Base-by-base conservation (phyloP, 208 protist species). In the Acanthamoeba healyi region DNA sequence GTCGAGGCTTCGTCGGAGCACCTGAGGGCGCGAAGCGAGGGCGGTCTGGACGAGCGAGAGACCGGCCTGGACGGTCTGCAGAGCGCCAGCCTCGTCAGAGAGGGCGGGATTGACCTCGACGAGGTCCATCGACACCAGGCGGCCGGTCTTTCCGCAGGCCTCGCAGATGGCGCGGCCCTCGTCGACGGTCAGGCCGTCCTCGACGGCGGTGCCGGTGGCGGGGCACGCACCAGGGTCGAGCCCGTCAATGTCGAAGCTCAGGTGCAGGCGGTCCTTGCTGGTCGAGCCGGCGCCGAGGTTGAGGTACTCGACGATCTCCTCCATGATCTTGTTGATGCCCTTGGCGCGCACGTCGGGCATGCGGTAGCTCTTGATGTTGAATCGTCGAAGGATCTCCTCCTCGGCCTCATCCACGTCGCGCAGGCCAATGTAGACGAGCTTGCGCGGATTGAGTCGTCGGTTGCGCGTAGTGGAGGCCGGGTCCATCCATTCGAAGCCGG, bases 21-120 rank as follows among this genome's bases (percentile, higher is more conserved):
- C 70, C 70, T 81, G 70, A 22, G 36, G 70, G 82, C 82, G 82
- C 82, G 82, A 36, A 90, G 82, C 51, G n/a, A 90, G 95, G 12
- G 96, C 96, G 29, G 96, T 94, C 6, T 95, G 95, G 77, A 97
- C 92, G 82, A 95, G 95, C 86, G 95, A 96, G 44, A 95, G 96
- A 26, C 95, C 96, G 44, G 96, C 89, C 12, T 95, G 94, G 63
- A 96, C 96, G 92, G 96, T 96, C 42, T 82, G 94, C 65, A 95
- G 84, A 74, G 95, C 82, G 49, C 93, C 84, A 24, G 94, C 81
- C 36, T 90, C 79, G 44, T 94, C 84, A 81, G 94, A 96, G 67
- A 97, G 95, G 46, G 94, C 88, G 17, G 97, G 97, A 94, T 98
- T 98, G 94, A 97, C 97, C 95, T 98, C 97, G 29, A 97, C 96